Evolutionary conservation across 23 red algal genomes (phyloP).

Genomic region (Cyanidiococcus yangmingshanensis): DNA sequence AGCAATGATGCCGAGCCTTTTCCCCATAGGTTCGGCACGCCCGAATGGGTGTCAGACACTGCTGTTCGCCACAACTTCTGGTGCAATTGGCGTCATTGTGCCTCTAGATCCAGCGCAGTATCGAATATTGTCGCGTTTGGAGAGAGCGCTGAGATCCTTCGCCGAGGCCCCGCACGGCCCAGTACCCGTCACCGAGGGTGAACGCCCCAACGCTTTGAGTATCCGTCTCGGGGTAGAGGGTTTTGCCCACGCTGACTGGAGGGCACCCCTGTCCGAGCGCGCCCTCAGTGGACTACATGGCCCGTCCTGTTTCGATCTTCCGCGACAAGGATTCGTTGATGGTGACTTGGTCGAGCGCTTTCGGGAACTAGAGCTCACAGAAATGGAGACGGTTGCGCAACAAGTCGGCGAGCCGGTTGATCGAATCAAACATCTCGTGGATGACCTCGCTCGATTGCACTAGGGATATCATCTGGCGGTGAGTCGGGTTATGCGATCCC

Average conservation of each 20-base stretch:
- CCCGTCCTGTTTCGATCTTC: not conserved
- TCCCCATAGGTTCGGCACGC: too few relatives aligned
- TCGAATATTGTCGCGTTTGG: constrained; percentile 54
- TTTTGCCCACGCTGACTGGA: constrained; percentile 73
- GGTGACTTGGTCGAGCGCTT: constrained; percentile 94
- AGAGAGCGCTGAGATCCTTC: constrained; percentile 44
- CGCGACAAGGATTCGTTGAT: constrained; percentile 54
- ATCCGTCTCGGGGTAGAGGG: constrained; percentile 56
- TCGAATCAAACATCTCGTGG: constrained; percentile 54
- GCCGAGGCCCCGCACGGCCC: not conserved
- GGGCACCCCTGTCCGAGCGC: constrained; percentile 42
- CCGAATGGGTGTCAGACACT: constrained; percentile 33
- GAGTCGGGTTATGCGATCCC: too few relatives aligned
- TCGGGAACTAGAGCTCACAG: constrained; percentile 60
- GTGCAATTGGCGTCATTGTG: constrained; percentile 77
- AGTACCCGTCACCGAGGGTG: not conserved
- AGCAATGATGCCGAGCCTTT: too few relatives aligned
- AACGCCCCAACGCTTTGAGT: not conserved
- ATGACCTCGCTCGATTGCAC: constrained; percentile 76
- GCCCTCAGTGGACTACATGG: not conserved
- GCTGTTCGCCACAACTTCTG: constrained; percentile 71
- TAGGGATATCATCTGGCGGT: not conserved
- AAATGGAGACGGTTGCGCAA: constrained; percentile 53
- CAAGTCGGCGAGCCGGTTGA: constrained; percentile 68
- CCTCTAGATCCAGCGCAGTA: constrained; percentile 39